These are phyloP conservation scores for Cocos nucifera DNA, from an alignment of 176 grass and related monocot species.

Conservation along the genomic window DNA sequence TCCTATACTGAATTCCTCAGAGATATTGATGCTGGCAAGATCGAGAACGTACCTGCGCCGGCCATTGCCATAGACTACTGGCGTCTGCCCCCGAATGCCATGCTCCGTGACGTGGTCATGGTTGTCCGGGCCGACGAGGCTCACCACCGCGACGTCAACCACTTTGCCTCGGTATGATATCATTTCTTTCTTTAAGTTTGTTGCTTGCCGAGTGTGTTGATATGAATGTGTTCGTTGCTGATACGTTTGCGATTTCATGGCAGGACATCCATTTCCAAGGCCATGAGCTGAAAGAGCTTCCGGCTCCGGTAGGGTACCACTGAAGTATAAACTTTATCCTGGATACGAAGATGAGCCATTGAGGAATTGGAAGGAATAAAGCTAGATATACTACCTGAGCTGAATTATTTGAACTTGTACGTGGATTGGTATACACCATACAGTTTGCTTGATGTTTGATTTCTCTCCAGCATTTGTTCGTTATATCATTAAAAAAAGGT, in stretches of 20 bases:
- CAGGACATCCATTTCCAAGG: constrained; percentile 77
- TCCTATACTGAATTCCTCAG: constrained; percentile 74
- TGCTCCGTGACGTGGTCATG: constrained; percentile 52
- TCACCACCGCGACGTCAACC: constrained; percentile 81
- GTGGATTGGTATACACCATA: too few species aligned
- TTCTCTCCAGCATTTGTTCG: too few species aligned
- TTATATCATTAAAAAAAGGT: too few species aligned
- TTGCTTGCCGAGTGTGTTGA: constrained; percentile 1
- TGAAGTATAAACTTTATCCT: constrained; percentile 9
- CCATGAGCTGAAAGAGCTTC: constrained; percentile 47
- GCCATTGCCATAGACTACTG: constrained; percentile 83
- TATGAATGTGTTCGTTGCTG: not conserved
- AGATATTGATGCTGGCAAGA: constrained; percentile 58
- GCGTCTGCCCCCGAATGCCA: constrained; percentile 47
- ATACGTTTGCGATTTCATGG: not conserved
- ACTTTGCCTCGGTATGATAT: constrained; percentile 51
- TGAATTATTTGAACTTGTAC: too few species aligned
- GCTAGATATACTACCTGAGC: not conserved
- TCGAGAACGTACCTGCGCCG: constrained; percentile 65
- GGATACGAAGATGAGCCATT: not conserved
- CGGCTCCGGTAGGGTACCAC: constrained; percentile 62
- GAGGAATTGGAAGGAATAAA: not conserved
- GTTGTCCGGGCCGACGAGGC: constrained; percentile 66
- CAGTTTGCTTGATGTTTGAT: too few species aligned
- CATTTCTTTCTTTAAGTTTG: not conserved